Conservation (phyloP, 768 basidiomycete genomes). For the Lactarius tabidus region DNA sequence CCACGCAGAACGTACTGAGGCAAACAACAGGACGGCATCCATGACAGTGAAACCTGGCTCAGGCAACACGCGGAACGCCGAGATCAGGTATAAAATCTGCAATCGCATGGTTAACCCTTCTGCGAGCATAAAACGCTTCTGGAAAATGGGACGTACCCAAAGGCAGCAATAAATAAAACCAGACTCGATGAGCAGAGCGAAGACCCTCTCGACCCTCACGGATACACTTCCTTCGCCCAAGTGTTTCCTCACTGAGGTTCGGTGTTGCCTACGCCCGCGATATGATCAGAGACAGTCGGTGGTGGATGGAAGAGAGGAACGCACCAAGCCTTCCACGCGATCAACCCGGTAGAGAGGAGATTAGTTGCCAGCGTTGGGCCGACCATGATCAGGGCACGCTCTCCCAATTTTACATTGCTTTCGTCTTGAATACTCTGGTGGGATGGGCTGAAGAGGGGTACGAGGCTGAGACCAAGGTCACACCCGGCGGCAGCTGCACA, state of each 20-base stretch:
- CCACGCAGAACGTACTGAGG: background rate
- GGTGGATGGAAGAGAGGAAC: background rate
- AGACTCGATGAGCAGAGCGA: constrained; percentile 20
- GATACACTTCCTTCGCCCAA: constrained; percentile 12
- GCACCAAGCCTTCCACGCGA: constrained; percentile 20
- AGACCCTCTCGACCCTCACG: constrained; percentile 11
- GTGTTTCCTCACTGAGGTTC: constrained; percentile 2
- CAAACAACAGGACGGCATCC: constrained; percentile 11
- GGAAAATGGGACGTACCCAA: constrained; percentile 6
- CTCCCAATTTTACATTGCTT: constrained; percentile 1
- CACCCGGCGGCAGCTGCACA: constrained; percentile 8
- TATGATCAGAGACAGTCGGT: background rate
- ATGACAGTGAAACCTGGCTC: constrained; percentile 12
- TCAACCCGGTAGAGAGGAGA: constrained; percentile 17
- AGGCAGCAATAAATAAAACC: constrained; percentile 19
- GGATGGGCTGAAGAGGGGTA: constrained; percentile 6
- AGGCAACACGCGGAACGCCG: constrained; percentile 10
- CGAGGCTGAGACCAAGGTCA: constrained; percentile 9
- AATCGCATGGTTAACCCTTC: background rate
- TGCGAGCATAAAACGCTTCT: background rate
- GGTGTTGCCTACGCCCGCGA: constrained; percentile 7
- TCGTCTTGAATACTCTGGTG: constrained; percentile 5
- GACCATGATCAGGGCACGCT: constrained; percentile 9
- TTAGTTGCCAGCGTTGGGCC: constrained; percentile 16
- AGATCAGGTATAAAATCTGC: constrained; percentile 12